These are phyloP conservation scores for Tulasnella sp. DNA, from an alignment of 768 basidiomycete species.

Conservation along the genomic window DNA sequence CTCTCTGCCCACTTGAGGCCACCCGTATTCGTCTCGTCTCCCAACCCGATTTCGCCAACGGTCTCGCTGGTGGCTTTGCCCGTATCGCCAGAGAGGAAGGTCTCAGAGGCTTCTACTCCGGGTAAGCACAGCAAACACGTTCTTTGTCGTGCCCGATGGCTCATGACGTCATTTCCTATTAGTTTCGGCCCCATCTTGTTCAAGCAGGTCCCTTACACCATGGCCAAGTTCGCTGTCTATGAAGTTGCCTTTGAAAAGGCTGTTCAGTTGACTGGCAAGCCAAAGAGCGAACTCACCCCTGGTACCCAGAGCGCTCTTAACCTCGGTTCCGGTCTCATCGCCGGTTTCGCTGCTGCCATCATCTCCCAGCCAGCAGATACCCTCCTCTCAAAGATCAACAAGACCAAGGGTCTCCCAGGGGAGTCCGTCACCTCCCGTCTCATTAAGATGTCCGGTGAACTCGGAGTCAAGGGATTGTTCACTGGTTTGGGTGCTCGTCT, in stretches of 20 bases:
- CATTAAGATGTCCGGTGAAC: constrained; percentile 28
- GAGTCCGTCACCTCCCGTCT: constrained; percentile 29
- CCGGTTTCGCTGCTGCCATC: constrained; percentile 89
- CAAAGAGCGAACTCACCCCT: constrained; percentile 53
- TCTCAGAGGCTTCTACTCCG: constrained; percentile 32
- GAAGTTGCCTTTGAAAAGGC: constrained; percentile 45
- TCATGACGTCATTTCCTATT: not conserved
- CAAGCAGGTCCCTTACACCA: constrained; percentile 88
- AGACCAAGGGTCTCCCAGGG: constrained; percentile 39
- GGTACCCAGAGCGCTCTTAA: constrained; percentile 46
- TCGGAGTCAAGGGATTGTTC: constrained; percentile 31
- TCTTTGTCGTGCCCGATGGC: not conserved
- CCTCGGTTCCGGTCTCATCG: constrained; percentile 82
- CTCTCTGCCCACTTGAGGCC: constrained; percentile 81
- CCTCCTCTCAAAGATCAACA: constrained; percentile 85
- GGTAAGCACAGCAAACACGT: constrained; percentile 19
- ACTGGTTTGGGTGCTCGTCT: constrained; percentile 21
- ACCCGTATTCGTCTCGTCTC: constrained; percentile 33
- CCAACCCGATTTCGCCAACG: constrained; percentile 31
- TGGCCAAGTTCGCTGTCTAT: constrained; percentile 98
- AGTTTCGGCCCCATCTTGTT: constrained; percentile 33
- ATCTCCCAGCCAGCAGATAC: constrained; percentile 96
- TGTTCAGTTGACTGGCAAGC: constrained; percentile 62
- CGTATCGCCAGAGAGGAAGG: constrained; percentile 31
- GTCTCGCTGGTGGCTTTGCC: constrained; percentile 29